Base-by-base conservation (phyloP, 306 rosid species). In the Rosa chinensis region DNA sequence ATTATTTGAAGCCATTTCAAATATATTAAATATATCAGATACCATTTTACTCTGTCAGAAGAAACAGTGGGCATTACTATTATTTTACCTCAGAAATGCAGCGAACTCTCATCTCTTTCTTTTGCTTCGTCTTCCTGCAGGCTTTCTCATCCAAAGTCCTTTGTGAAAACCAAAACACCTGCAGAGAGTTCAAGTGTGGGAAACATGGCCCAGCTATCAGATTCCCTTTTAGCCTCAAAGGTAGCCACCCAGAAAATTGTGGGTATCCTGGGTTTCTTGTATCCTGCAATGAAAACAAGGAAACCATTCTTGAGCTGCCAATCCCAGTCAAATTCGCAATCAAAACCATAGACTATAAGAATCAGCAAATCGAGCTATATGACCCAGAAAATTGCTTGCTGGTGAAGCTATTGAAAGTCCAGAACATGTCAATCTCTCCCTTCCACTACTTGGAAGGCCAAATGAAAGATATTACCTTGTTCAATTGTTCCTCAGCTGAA, bases 211-310 rank as follows among this genome's bases (percentile, higher is more conserved):
- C 28, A 56, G 10, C 28, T 8, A 50, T 87, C 23, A 74, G 55
- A 10, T 85, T 85, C 81, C 90, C 87, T 35, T 87, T 87, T 37
- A 8, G 76, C 40, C 77, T 82, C 59, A 80, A 44, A 47, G 88
- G 59, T 37, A 72, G 32, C 4, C 83, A 82, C 5, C 75, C 81
- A 68, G 23, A 11, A 14, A 21, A 44, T 0, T 84, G 79, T 78
- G 80, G 77, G 25, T 78, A 25, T 56, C 84, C 79, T 1, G 89
- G 82, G 1, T 88, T 86, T 80, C 85, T 71, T 12, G 10, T 86
- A 21, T 52, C 77, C 11, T 88, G 92, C 58, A 66, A 81, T 10
- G 10, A 66, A 4, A 28, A 5, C 11, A 59, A 84, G 16, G 18
- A 79, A 5, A 20, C 83, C 0, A 28, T 84, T 59, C 79, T 82